Evolutionary conservation across 1,284 basidiomycete genomes (phyloP).

Genomic region (Cryptococcus wingfieldii): DNA sequence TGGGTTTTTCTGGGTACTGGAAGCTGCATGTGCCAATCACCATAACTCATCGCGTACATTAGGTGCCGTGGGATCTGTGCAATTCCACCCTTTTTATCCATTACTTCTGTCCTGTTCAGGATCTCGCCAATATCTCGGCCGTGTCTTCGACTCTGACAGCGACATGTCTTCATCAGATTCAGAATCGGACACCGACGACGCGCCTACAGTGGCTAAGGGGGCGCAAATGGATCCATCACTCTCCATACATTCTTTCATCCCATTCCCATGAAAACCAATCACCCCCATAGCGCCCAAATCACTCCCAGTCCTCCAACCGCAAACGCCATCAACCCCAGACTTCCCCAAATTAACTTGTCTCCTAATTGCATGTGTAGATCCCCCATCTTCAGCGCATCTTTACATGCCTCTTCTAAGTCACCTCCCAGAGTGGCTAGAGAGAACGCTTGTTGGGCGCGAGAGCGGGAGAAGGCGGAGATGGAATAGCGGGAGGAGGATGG

Average conservation of each 20-base stretch:
- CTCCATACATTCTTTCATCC: background rate
- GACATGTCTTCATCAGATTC: background rate
- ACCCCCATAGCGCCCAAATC: constrained; percentile 1
- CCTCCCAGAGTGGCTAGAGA: constrained; percentile 63
- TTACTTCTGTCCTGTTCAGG: constrained; percentile 35
- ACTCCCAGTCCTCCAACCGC: constrained; percentile 9
- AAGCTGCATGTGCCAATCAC: no score
- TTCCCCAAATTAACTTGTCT: constrained; percentile 35
- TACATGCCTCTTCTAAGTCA: constrained; percentile 60
- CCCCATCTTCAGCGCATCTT: constrained; percentile 50
- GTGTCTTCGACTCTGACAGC: background rate
- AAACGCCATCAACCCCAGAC: constrained; percentile 19
- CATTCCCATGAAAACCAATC: background rate
- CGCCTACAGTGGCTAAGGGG: background rate
- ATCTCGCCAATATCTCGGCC: constrained; percentile 18
- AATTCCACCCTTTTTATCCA: constrained; percentile 41
- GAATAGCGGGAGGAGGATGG: constrained; percentile 51
- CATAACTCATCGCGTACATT: background rate
- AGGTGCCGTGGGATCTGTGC: constrained; percentile 42
- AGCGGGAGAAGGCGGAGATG: constrained; percentile 57
- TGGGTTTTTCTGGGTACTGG: constrained; percentile 1
- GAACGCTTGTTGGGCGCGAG: constrained; percentile 59
- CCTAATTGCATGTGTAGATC: constrained; percentile 33
- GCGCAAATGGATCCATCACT: no score
- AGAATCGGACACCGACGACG: background rate